Evolutionary conservation across 164 flowering plant species (phyloP).

Genomic region (Aristolochia contorta): DNA sequence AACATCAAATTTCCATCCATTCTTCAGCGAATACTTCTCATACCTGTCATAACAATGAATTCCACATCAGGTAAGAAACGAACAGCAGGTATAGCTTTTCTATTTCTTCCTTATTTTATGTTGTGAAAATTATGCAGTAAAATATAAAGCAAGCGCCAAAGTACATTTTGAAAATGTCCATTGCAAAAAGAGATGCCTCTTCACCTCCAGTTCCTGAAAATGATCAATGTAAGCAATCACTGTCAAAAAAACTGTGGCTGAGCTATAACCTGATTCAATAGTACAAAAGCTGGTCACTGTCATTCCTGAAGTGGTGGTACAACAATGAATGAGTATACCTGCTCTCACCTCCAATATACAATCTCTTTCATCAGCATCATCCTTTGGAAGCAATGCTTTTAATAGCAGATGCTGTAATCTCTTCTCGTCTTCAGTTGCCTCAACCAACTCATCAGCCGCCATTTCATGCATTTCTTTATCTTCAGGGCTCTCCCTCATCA

Average conservation of each 20-base stretch:
- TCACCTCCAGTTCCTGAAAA: conserved; percentile 95
- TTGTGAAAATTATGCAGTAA: not conserved
- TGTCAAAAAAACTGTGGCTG: too few species aligned
- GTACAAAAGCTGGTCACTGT: too few species aligned
- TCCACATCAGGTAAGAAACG: not conserved
- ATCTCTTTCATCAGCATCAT: conserved; percentile 95
- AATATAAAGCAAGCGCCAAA: conserved; percentile 4
- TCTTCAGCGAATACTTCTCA: conserved; percentile 69
- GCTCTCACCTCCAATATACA: conserved; percentile 98
- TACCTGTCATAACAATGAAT: conserved; percentile 38
- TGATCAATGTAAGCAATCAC: too few species aligned
- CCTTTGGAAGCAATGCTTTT: conserved; percentile 78
- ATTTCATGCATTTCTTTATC: conserved; percentile 77
- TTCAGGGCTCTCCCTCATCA: conserved; percentile 55
- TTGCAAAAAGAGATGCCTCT: conserved; percentile 95
- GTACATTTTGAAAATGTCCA: conserved; percentile 92
- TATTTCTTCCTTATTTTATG: not conserved
- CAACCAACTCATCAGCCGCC: conserved; percentile 57
- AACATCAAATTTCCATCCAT: conserved; percentile 91
- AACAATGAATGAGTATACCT: conserved; percentile 33
- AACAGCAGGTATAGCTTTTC: not conserved
- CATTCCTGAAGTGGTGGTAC: too few species aligned
- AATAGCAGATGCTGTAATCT: conserved; percentile 53
- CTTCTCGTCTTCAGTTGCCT: conserved; percentile 59
- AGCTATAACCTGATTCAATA: too few species aligned